These are phyloP conservation scores for Fraxinus angustifolia DNA, from an alignment of 305 asterid species.

Conservation along the genomic window DNA sequence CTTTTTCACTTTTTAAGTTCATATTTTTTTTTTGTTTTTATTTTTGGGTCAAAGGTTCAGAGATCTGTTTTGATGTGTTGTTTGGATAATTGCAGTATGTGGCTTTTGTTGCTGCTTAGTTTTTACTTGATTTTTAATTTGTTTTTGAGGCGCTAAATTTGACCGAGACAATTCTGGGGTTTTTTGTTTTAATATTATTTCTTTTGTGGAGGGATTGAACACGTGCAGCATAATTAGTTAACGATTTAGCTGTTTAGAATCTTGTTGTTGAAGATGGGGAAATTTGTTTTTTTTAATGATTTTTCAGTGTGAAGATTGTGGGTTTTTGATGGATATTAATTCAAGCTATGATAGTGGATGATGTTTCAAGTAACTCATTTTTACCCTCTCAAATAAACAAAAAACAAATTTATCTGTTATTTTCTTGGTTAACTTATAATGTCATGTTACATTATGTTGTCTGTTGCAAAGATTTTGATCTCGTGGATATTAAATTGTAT, in stretches of 20 bases:
- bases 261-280: slow-evolving; percentile 1
- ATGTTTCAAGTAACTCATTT: not conserved
- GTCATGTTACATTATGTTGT: not conserved
- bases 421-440: not conserved
- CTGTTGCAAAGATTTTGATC: not conserved
- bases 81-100: slow-evolving; percentile 19
- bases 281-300: not conserved
- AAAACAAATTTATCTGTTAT: slow-evolving; percentile 1
- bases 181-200: not conserved
- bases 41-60: slow-evolving; percentile 28
- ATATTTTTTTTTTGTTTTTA: not conserved
- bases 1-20: not conserved
- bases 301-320: slow-evolving; percentile 4
- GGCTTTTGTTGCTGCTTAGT: slow-evolving; percentile 12
- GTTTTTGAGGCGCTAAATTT: slow-evolving; percentile 21
- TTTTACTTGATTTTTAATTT: slow-evolving; percentile 25
- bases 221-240: slow-evolving; percentile 15
- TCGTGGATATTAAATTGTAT: not conserved
- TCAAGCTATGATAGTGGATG: slow-evolving; percentile 6
- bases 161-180: not conserved
- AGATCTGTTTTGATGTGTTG: slow-evolving; percentile 49
- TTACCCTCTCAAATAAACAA: not conserved
- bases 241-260: slow-evolving; percentile 1
- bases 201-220: not conserved
- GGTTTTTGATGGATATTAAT: slow-evolving; percentile 3